Evolutionary conservation across 495 filamentous ascomycete species (phyloP).

Genomic region (Mycothermus thermophilus): DNA sequence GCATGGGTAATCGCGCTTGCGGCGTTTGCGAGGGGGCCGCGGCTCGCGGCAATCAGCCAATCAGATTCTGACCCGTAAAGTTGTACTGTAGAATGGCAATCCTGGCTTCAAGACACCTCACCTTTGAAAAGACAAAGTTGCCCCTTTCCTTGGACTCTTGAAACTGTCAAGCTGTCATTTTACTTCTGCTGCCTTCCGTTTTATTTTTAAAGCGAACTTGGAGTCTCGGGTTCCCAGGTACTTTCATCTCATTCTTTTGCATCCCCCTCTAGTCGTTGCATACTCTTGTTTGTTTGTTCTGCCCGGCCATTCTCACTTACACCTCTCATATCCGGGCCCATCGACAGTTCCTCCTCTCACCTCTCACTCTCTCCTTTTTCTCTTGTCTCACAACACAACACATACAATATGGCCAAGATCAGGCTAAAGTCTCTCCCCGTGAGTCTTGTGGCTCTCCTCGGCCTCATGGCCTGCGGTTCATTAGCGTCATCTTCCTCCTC

Average conservation of each 20-base stretch:
- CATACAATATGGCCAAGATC: slow-evolving; percentile 10
- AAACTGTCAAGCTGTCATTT: no score
- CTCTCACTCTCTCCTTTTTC: no score
- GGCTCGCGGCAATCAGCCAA: slow-evolving; percentile 7
- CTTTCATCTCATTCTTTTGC: no score
- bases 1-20: neutral
- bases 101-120: no score
- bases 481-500: slow-evolving; percentile 16
- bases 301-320: neutral
- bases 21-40: neutral
- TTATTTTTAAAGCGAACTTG: no score
- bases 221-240: no score
- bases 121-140: no score
- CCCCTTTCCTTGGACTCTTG: no score
- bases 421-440: slow-evolving; percentile 10
- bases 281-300: slow-evolving; percentile 3
- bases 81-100: no score
- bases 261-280: no score
- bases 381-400: no score
- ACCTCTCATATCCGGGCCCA: neutral
- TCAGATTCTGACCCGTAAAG: slow-evolving; percentile 20
- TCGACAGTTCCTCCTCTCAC: neutral
- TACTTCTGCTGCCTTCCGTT: no score
- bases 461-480: slow-evolving; percentile 11
- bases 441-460: slow-evolving; percentile 14